These are phyloP conservation scores for Aeschynomene evenia DNA, from an alignment of 306 rosid genomes.

Conservation along the genomic window DNA sequence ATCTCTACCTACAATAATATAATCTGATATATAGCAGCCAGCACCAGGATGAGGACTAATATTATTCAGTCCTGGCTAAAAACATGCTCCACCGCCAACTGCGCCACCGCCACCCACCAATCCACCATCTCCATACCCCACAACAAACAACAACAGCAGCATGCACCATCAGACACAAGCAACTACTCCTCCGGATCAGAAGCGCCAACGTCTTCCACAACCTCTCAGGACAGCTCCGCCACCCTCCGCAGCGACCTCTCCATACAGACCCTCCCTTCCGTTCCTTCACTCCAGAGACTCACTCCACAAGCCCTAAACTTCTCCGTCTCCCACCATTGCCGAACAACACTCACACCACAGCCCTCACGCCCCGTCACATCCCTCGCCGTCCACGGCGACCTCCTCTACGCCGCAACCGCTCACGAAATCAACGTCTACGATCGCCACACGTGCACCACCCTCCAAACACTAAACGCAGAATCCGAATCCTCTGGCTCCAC, in stretches of 20 bases:
- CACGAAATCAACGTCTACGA: conserved; percentile 75
- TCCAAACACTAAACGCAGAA: conserved; percentile 42
- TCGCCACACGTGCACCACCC: conserved; percentile 25
- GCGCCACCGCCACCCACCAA: conserved; percentile 25
- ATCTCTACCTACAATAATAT: background rate
- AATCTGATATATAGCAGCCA: background rate
- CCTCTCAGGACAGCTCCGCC: conserved; percentile 32
- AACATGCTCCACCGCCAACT: conserved; percentile 33
- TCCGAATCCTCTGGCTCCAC: conserved; percentile 63
- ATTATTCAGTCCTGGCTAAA: conserved; percentile 40
- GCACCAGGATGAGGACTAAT: conserved; percentile 41
- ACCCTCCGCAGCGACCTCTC: conserved; percentile 58
- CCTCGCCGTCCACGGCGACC: conserved; percentile 50
- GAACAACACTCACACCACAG: conserved; percentile 40
- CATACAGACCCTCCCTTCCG: conserved; percentile 73
- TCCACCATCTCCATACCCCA: conserved; percentile 28
- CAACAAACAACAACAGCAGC: conserved; percentile 2
- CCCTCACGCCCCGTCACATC: conserved; percentile 57
- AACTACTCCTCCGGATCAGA: conserved; percentile 41
- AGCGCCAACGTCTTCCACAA: conserved; percentile 11
- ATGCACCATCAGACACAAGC: conserved; percentile 32
- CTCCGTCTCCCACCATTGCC: conserved; percentile 46
- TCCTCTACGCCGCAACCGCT: conserved; percentile 67
- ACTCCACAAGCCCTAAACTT: conserved; percentile 34
- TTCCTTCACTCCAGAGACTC: conserved; percentile 77